phyloP scores from a whole-genome alignment of 2,329 filamentous ascomycete species.

The Nemania sp. region DNA sequence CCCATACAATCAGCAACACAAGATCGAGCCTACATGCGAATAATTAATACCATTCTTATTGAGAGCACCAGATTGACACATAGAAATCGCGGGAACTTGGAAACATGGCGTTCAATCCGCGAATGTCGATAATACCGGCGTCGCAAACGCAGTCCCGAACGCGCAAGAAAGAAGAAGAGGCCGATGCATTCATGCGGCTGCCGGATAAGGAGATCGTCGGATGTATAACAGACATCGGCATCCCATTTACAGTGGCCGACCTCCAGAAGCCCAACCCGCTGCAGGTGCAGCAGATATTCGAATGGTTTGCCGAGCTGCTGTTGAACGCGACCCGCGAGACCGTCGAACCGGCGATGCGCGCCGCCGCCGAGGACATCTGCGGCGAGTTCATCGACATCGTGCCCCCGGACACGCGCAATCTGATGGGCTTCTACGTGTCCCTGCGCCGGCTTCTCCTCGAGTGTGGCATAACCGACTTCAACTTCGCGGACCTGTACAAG shows the following conservation, averaged over 20 bases:
- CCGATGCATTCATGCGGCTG: conserved; percentile 62
- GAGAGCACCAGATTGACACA: neutral
- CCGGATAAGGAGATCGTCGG: conserved; percentile 83
- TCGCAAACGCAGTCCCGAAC: conserved; percentile 55
- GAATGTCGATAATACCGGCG: conserved; percentile 63
- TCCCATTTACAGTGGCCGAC: conserved; percentile 83
- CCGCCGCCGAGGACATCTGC: conserved; percentile 84
- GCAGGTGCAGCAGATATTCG: conserved; percentile 95
- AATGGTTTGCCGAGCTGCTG: conserved; percentile 93
- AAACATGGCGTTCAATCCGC: conserved; percentile 60
- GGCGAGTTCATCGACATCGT: conserved; percentile 84
- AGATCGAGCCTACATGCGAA: neutral
- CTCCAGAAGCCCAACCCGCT: conserved; percentile 91
- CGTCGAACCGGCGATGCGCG: conserved; percentile 92
- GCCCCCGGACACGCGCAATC: conserved; percentile 83
- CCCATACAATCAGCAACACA: neutral
- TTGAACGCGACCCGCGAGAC: conserved; percentile 93
- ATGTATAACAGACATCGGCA: conserved; percentile 96
- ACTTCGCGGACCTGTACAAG: conserved; percentile 87
- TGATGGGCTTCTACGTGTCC: conserved; percentile 94
- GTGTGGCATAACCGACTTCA: conserved; percentile 92
- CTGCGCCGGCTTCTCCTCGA: conserved; percentile 78
- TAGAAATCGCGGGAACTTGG: neutral
- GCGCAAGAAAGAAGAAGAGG: conserved; percentile 62
- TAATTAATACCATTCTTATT: neutral